Conservation (phyloP, 495 filamentous ascomycete genomes). For the Neurospora intermedia region DNA sequence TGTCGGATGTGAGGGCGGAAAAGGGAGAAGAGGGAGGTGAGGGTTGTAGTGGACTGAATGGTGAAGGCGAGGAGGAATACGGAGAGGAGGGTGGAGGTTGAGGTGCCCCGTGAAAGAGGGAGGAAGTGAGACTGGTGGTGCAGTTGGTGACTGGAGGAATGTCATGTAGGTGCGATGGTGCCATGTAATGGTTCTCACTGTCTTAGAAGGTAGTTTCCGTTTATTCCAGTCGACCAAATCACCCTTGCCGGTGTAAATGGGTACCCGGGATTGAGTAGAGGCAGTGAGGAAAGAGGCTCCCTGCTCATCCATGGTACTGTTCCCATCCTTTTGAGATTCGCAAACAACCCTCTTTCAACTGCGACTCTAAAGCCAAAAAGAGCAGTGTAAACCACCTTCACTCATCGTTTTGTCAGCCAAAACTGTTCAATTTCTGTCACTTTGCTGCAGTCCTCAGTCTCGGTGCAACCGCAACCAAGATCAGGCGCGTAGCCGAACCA, state of each 20-base stretch:
- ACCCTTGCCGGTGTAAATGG: neutral
- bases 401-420: neutral
- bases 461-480: neutral
- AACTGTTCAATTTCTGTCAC: neutral
- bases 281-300: neutral
- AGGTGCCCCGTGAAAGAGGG: neutral
- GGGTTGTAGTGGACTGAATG: neutral
- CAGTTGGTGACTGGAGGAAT: neutral
- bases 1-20: constrained; percentile 1
- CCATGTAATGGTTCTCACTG: neutral
- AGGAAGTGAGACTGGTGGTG: neutral
- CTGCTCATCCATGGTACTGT: neutral
- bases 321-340: neutral
- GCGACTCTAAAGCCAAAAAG: neutral
- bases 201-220: neutral
- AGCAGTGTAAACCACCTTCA: neutral
- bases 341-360: neutral
- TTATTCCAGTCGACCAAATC: neutral
- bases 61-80: neutral
- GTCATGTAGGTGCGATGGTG: neutral
- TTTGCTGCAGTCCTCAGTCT: neutral
- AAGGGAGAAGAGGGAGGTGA: neutral
- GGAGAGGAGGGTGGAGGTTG: neutral
- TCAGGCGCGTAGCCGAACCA: neutral
- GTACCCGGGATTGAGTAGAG: neutral